phyloP scores from a whole-genome alignment of 2,329 filamentous ascomycete genomes.

The Nannizziopsis barbatae region DNA sequence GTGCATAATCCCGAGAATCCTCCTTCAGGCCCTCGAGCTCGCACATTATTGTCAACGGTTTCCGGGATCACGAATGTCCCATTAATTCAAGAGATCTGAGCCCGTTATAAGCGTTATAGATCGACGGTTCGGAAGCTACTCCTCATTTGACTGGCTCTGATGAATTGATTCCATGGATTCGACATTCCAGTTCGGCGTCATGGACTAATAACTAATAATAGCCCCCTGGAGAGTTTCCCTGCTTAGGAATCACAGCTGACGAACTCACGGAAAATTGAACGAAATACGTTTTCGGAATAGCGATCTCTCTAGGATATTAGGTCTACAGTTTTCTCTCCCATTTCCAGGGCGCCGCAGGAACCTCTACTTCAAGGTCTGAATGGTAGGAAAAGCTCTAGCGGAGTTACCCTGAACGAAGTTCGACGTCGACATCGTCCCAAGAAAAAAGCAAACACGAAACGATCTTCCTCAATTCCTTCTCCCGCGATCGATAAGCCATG shows the following conservation, averaged over 20 bases:
- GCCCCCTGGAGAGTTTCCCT: too few species aligned
- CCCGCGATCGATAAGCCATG: slow-evolving; percentile 5
- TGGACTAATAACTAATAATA: neutral
- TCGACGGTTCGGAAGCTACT: neutral
- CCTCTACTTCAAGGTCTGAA: too few species aligned
- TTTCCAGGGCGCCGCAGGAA: too few species aligned
- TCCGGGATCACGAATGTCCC: too few species aligned
- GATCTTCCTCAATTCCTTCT: too few species aligned
- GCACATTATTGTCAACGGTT: too few species aligned
- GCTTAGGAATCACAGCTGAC: too few species aligned
- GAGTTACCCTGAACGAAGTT: neutral
- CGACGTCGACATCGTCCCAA: neutral
- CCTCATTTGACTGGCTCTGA: neutral
- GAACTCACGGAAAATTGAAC: too few species aligned
- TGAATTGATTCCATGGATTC: neutral
- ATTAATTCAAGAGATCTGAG: neutral
- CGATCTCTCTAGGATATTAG: too few species aligned
- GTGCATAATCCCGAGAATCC: neutral
- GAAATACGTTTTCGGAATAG: too few species aligned
- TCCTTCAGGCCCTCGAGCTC: neutral
- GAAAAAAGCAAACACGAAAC: neutral
- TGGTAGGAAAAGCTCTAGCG: too few species aligned
- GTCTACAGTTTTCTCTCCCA: too few species aligned
- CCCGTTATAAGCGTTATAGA: neutral
- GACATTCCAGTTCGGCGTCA: neutral